These are phyloP conservation scores for Aureobasidium sp. DNA, from an alignment of 2,329 filamentous ascomycete species.

Conservation along the genomic window DNA sequence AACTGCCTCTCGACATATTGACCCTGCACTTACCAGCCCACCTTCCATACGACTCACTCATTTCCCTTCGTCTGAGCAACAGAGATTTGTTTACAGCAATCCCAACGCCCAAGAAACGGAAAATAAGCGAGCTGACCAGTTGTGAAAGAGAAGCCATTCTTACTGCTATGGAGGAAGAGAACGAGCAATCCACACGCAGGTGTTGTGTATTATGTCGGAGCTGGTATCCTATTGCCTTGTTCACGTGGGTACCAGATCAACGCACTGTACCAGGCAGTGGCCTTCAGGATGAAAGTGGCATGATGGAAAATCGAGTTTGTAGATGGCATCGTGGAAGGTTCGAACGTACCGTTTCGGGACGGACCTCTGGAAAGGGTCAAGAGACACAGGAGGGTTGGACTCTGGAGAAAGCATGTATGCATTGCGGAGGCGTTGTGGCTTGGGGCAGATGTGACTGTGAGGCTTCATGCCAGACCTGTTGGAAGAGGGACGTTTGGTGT, in stretches of 20 bases:
- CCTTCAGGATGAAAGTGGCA: background rate
- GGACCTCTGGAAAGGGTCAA: background rate
- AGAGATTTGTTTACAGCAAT: conserved; percentile 4
- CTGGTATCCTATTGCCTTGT: conserved; percentile 2
- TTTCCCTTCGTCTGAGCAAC: conserved; percentile 14
- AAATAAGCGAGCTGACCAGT: background rate
- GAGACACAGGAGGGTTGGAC: background rate
- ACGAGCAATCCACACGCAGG: background rate
- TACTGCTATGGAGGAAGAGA: background rate
- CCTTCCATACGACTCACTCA: conserved; percentile 7
- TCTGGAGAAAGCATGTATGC: conserved; percentile 16
- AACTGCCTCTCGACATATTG: conserved; percentile 15
- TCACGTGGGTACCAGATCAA: background rate
- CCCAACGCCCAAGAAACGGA: background rate
- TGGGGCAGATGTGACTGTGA: conserved; percentile 15
- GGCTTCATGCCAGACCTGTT: conserved; percentile 11
- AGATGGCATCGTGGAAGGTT: conserved; percentile 3
- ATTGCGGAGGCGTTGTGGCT: conserved; percentile 15
- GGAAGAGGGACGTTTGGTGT: conserved; percentile 15
- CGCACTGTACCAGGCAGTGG: background rate
- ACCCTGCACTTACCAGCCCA: conserved; percentile 10
- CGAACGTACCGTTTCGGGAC: background rate
- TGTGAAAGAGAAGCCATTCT: conserved; percentile 3
- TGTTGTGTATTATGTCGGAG: conserved; percentile 2
- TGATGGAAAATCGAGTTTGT: background rate